A percentile compares a stretch with the other conserved stretches of the same genome.
These are phyloP conservation scores for Saturnispora dispora DNA, from an alignment of 805 yeast genomes.

Conservation along the genomic window DNA sequence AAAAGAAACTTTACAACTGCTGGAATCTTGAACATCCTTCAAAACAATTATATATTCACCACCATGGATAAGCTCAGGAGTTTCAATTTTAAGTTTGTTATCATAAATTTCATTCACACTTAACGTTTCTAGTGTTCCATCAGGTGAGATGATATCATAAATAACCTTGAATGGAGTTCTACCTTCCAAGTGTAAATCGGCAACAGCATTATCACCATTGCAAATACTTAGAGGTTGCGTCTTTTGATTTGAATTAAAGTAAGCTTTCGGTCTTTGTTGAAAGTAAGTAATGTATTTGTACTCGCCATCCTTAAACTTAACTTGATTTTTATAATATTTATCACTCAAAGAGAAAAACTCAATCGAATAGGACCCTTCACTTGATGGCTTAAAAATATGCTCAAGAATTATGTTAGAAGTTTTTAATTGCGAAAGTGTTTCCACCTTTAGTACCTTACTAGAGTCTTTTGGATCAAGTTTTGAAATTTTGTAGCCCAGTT, in stretches of 20 bases:
- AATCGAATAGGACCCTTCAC: conserved; percentile 75
- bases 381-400: conserved; percentile 64
- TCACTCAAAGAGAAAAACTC: conserved; percentile 60
- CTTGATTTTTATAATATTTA: conserved; percentile 39
- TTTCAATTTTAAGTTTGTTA: conserved; percentile 33
- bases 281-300: conserved; percentile 60
- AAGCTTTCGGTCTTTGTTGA: conserved; percentile 58
- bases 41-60: conserved; percentile 65
- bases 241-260: conserved; percentile 21
- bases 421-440: conserved; percentile 23
- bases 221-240: conserved; percentile 21
- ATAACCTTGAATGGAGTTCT: conserved; percentile 66
- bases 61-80: conserved; percentile 52
- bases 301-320: conserved; percentile 27
- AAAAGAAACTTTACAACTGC: conserved; percentile 68
- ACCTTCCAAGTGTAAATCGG: conserved; percentile 64
- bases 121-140: conserved; percentile 35
- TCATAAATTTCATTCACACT: conserved; percentile 33
- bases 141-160: conserved; percentile 59
- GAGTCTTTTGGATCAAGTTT: conserved; percentile 35
- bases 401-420: conserved; percentile 28
- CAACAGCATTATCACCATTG: conserved; percentile 27
- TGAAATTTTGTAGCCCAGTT: conserved; percentile 52
- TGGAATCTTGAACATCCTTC: conserved; percentile 60
- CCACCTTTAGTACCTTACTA: conserved; percentile 17